These are phyloP conservation scores for Chimonanthus salicifolius DNA, from an alignment of 164 flowering plant genomes.

Conservation along the genomic window DNA sequence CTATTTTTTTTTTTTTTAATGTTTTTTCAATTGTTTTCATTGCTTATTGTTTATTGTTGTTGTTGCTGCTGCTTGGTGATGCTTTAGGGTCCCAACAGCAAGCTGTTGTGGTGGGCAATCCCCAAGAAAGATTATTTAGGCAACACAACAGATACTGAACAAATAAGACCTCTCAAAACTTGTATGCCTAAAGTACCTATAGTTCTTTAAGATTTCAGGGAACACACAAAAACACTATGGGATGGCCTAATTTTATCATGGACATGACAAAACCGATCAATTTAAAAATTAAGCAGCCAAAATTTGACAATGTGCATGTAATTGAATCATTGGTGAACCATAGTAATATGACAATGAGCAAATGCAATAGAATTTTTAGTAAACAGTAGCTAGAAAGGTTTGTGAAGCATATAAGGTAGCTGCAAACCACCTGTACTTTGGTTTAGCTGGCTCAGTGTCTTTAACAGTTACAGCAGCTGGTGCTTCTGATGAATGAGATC, in stretches of 20 bases:
- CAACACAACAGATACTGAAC: too few relatives aligned
- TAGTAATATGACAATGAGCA: neutral
- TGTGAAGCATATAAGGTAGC: neutral
- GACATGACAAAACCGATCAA: neutral
- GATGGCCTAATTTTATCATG: neutral
- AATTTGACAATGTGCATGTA: neutral
- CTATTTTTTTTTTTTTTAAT: too few relatives aligned
- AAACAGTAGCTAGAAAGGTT: neutral
- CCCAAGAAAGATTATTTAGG: too few relatives aligned
- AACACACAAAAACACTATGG: neutral
- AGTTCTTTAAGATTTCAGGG: too few relatives aligned
- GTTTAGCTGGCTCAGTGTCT: conserved; percentile 36
- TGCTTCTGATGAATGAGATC: conserved; percentile 9
- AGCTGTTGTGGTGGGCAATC: too few relatives aligned
- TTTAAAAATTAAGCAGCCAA: neutral
- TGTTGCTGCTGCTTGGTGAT: too few relatives aligned
- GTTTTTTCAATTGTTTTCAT: too few relatives aligned
- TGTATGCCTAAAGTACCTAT: too few relatives aligned
- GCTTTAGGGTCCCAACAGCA: too few relatives aligned
- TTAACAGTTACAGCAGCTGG: conserved; percentile 12
- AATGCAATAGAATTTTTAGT: neutral
- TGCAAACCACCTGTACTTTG: conserved; percentile 57
- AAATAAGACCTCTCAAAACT: too few relatives aligned
- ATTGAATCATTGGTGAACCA: neutral
- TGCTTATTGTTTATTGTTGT: too few relatives aligned